These are phyloP conservation scores for Diplotaxis tenuifolia DNA, from an alignment of 345 rosid species.

Conservation along the genomic window DNA sequence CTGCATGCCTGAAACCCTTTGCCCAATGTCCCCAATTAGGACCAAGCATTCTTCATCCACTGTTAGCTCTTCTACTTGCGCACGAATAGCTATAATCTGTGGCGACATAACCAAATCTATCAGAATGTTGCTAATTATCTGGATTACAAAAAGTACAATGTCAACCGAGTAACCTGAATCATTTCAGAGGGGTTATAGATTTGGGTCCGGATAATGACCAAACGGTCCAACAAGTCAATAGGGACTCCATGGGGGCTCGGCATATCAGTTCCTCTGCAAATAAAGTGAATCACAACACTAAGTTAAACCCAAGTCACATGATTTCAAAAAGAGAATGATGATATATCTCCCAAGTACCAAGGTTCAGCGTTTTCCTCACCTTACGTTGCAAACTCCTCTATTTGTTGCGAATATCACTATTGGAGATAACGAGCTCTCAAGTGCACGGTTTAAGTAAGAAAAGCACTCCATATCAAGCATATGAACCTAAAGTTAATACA, in stretches of 20 bases:
- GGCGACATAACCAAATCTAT: conserved; percentile 24
- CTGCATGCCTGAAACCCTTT: conserved; percentile 76
- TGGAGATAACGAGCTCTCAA: conserved; percentile 93
- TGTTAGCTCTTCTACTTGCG: conserved; percentile 87
- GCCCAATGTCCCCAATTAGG: conserved; percentile 80
- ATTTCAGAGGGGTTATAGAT: conserved; percentile 89
- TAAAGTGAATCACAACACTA: neutral
- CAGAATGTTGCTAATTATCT: neutral
- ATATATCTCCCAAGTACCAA: neutral
- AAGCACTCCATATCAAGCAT: conserved; percentile 99
- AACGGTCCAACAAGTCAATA: conserved; percentile 84
- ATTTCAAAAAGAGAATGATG: neutral
- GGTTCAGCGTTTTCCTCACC: conserved; percentile 45
- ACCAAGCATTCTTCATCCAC: conserved; percentile 93
- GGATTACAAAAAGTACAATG: neutral
- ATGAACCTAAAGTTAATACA: conserved; percentile 59
- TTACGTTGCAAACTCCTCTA: conserved; percentile 91
- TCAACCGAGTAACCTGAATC: conserved; percentile 66
- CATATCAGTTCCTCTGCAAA: conserved; percentile 94
- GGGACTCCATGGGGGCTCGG: conserved; percentile 96
- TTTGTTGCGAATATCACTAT: conserved; percentile 97
- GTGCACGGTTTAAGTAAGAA: conserved; percentile 94
- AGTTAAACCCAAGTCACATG: neutral
- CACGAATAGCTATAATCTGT: conserved; percentile 96
- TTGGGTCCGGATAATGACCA: conserved; percentile 83